Conservation (phyloP, 768 basidiomycete species). For the Gautieria morchelliformis region DNA sequence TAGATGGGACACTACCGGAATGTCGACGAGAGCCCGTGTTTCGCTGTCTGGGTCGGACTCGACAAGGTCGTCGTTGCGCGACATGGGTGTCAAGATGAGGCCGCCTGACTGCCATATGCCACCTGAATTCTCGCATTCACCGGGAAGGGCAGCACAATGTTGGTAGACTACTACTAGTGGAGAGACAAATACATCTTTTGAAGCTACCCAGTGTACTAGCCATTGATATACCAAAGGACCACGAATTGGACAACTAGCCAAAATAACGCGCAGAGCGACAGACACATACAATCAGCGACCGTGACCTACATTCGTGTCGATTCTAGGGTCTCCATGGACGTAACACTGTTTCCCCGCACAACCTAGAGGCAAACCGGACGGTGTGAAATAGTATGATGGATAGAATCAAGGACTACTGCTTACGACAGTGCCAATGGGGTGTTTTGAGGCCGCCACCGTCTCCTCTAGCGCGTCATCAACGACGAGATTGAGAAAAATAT, state of each 20-base stretch:
- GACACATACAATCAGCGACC: neutral
- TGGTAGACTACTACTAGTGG: no score
- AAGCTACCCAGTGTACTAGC: no score
- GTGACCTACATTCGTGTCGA: conserved; percentile 30
- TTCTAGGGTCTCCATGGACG: conserved; percentile 87
- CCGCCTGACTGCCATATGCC: no score
- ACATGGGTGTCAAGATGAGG: neutral
- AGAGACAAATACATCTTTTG: no score
- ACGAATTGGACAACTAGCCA: no score
- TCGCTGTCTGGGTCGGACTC: neutral
- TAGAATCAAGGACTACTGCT: neutral
- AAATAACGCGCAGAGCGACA: neutral
- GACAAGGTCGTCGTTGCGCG: neutral
- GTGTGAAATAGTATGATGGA: conserved; percentile 7
- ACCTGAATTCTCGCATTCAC: no score
- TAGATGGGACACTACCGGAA: conserved; percentile 34
- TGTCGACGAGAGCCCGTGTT: neutral
- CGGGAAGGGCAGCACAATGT: no score
- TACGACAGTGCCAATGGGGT: conserved; percentile 88
- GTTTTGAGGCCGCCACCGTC: conserved; percentile 78
- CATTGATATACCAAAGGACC: no score
- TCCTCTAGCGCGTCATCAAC: conserved; percentile 95
- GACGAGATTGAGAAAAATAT: conserved; percentile 97
- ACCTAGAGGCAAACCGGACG: conserved; percentile 42
- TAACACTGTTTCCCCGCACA: conserved; percentile 93